A percentile compares a stretch with the other conserved stretches of the same genome.
Evolutionary conservation across 2,329 filamentous ascomycete species (phyloP).

Genomic region (Neofusicoccum parvum): DNA sequence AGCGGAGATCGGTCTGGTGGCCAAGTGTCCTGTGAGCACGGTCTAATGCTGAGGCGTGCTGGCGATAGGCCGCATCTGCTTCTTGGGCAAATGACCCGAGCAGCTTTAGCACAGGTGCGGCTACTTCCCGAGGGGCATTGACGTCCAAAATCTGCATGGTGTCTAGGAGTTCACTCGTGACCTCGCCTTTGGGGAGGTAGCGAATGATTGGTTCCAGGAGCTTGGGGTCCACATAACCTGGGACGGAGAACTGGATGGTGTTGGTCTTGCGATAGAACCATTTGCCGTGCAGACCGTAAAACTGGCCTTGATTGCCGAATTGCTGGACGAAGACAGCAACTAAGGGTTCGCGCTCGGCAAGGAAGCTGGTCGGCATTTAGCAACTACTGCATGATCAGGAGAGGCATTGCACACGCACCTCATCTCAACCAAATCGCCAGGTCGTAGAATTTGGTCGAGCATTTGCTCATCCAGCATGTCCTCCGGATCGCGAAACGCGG

Average conservation of each 20-base stretch:
- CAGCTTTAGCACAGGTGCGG: slow-evolving; percentile 46
- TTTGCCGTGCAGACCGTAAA: slow-evolving; percentile 53
- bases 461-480: slow-evolving; percentile 34
- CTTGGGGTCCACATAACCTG: slow-evolving; percentile 49
- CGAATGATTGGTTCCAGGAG: slow-evolving; percentile 51
- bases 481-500: slow-evolving; percentile 29
- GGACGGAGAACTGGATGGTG: slow-evolving; percentile 52
- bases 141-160: slow-evolving; percentile 41
- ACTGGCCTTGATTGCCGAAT: slow-evolving; percentile 45
- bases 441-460: slow-evolving; percentile 41
- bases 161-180: slow-evolving; percentile 36
- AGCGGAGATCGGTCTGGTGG: slow-evolving; percentile 45
- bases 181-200: slow-evolving; percentile 51
- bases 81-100: slow-evolving; percentile 49
- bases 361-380: background rate
- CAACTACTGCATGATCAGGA: background rate
- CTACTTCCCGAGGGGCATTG: slow-evolving; percentile 49
- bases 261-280: slow-evolving; percentile 46
- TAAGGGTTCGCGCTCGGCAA: slow-evolving; percentile 39
- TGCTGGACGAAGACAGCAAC: slow-evolving; percentile 54
- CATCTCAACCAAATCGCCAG: slow-evolving; percentile 55
- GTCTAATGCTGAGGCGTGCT: slow-evolving; percentile 50
- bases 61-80: slow-evolving; percentile 51
- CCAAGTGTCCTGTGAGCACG: slow-evolving; percentile 52
- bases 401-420: slow-evolving; percentile 26